phyloP scores from a whole-genome alignment of 2,329 filamentous ascomycete species.

The Alternaria conjuncta region DNA sequence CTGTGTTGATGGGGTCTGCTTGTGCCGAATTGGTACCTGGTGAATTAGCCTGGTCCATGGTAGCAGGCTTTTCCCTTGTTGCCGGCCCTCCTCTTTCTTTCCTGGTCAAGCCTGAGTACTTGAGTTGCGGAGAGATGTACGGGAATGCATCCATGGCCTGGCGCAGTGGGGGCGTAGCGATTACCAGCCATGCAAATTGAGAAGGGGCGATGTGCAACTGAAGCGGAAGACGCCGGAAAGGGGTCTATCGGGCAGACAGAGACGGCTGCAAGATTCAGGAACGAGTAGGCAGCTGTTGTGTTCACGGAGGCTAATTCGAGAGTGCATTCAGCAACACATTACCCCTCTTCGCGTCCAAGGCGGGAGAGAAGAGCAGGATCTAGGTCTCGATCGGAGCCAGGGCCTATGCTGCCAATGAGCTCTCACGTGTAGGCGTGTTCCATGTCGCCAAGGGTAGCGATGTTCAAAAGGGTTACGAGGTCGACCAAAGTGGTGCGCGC shows the following conservation, averaged over 20 bases:
- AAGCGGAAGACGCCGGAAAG: conserved; percentile 9
- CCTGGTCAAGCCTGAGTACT: conserved; percentile 8
- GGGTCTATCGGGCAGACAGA: background rate
- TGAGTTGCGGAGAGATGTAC: conserved; percentile 10
- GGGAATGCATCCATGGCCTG: conserved; percentile 12
- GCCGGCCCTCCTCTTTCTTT: conserved; percentile 14
- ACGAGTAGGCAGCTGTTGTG: background rate
- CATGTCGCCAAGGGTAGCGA: conserved; percentile 5
- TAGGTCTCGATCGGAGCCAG: conserved; percentile 3
- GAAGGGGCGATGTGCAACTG: conserved; percentile 15
- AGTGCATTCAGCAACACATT: conserved; percentile 1
- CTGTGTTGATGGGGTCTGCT: conserved; percentile 5
- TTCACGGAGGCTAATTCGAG: background rate
- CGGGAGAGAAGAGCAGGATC: conserved; percentile 9
- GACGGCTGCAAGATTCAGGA: conserved; percentile 1
- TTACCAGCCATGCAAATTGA: conserved; percentile 17
- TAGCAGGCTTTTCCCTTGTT: conserved; percentile 7
- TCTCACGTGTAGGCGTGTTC: conserved; percentile 4
- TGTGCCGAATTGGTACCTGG: conserved; percentile 19
- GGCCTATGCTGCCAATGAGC: conserved; percentile 7
- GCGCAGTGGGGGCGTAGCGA: background rate
- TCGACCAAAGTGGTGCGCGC: conserved; percentile 1
- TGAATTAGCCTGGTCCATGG: conserved; percentile 18
- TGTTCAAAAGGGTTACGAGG: conserved; percentile 1
- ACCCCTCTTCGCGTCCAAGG: conserved; percentile 16